phyloP scores from a whole-genome alignment of 1,284 basidiomycete genomes.

The Cutaneotrichosporon cavernicola region DNA sequence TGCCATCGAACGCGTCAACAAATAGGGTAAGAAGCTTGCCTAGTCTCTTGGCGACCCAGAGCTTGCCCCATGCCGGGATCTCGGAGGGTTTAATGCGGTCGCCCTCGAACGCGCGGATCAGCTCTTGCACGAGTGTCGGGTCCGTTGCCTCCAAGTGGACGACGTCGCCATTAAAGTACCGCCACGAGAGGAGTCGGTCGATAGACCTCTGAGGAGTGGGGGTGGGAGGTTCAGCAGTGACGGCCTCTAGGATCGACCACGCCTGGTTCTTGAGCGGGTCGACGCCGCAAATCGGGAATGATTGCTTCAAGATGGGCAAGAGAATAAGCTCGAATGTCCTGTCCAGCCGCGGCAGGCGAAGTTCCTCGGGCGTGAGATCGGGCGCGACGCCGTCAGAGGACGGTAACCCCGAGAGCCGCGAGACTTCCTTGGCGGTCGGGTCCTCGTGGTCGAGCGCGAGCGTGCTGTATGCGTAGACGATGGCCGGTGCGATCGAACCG shows the following conservation, averaged over 20 bases:
- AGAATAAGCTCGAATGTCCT: constrained; percentile 41
- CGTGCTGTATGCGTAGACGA: constrained; percentile 48
- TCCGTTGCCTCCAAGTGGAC: constrained; percentile 28
- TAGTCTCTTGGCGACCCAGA: constrained; percentile 39
- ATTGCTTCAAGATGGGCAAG: constrained; percentile 34
- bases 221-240: constrained; percentile 26
- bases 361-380: constrained; percentile 31
- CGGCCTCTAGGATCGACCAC: constrained; percentile 44
- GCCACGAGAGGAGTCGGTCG: constrained; percentile 33
- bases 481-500: constrained; percentile 29
- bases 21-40: constrained; percentile 40
- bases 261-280: constrained; percentile 41
- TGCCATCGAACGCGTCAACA: constrained; percentile 34
- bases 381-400: constrained; percentile 37
- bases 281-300: constrained; percentile 38
- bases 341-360: constrained; percentile 36
- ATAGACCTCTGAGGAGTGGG: constrained; percentile 10
- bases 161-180: constrained; percentile 36
- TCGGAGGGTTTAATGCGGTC: constrained; percentile 33
- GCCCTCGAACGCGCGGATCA: constrained; percentile 6
- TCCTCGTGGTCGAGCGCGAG: constrained; percentile 41
- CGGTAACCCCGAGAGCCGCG: constrained; percentile 35
- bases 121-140: background rate
- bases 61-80: constrained; percentile 43
- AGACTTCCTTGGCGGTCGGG: constrained; percentile 36